Conservation (phyloP, 1,139 yeast genomes). For the Yamadazyma diospyri region DNA sequence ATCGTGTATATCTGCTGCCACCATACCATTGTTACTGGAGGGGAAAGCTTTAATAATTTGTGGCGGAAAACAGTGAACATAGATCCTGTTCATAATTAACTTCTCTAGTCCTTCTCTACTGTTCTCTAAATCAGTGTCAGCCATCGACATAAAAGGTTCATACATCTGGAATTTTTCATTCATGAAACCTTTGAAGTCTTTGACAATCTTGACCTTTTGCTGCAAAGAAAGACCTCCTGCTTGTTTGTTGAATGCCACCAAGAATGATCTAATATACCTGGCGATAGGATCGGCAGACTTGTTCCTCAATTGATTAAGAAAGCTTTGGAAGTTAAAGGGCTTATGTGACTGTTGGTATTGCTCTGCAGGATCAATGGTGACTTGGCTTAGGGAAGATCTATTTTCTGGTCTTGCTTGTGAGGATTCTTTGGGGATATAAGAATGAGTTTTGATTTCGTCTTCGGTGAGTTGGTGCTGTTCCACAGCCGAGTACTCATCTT, state of each 20-base stretch:
- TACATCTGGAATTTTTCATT: slow-evolving; percentile 58
- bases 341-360: slow-evolving; percentile 37
- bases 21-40: slow-evolving; percentile 10
- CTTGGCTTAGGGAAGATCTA: slow-evolving; percentile 11
- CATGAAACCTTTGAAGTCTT: slow-evolving; percentile 72
- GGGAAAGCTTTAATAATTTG: slow-evolving; percentile 38
- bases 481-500: slow-evolving; percentile 11
- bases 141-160: slow-evolving; percentile 75
- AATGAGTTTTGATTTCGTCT: slow-evolving; percentile 12
- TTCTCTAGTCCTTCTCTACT: slow-evolving; percentile 92
- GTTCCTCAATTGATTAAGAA: slow-evolving; percentile 66
- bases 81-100: slow-evolving; percentile 82
- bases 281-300: slow-evolving; percentile 87
- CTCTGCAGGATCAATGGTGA: slow-evolving; percentile 15
- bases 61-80: slow-evolving; percentile 79
- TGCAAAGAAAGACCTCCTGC: slow-evolving; percentile 59
- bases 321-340: slow-evolving; percentile 80
- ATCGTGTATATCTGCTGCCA: slow-evolving; percentile 51
- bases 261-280: slow-evolving; percentile 75
- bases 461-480: slow-evolving; percentile 14
- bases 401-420: slow-evolving; percentile 4
- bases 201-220: slow-evolving; percentile 74
- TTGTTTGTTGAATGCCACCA: slow-evolving; percentile 69
- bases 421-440: too few species aligned
- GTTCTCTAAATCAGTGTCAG: slow-evolving; percentile 56